These are phyloP conservation scores for Sicyos edulis DNA, from an alignment of 306 rosid genomes.

Conservation along the genomic window DNA sequence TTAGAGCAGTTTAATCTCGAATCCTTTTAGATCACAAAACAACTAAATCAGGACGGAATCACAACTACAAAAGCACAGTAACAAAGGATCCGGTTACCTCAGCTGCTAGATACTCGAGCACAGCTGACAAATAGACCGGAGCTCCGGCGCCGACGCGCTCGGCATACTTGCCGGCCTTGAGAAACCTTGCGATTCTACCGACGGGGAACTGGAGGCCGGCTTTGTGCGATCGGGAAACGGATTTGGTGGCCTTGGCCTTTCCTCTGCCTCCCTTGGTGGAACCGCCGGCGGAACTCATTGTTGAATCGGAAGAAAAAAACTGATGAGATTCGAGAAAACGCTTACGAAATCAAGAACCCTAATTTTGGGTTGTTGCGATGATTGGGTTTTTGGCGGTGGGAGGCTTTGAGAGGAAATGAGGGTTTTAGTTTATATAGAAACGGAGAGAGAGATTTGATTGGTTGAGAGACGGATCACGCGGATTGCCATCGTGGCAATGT, in stretches of 20 bases:
- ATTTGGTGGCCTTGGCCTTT: conserved; percentile 78
- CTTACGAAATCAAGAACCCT: background rate
- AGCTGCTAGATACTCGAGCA: conserved; percentile 67
- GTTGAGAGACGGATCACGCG: background rate
- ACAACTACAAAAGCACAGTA: too few relatives aligned
- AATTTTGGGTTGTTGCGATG: background rate
- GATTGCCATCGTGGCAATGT: background rate
- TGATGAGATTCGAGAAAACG: background rate
- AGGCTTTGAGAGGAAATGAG: background rate
- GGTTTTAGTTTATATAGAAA: background rate
- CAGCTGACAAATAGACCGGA: conserved; percentile 61
- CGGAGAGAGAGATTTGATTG: background rate
- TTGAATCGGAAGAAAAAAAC: background rate
- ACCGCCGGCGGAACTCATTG: conserved; percentile 62
- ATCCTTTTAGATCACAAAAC: background rate
- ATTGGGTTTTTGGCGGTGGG: background rate
- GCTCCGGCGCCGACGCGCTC: conserved; percentile 75
- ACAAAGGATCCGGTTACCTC: conserved; percentile 33
- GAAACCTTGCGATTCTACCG: conserved; percentile 56
- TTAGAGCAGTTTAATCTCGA: background rate
- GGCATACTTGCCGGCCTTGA: conserved; percentile 63
- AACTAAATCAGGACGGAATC: background rate
- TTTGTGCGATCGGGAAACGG: conserved; percentile 70
- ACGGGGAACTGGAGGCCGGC: conserved; percentile 80
- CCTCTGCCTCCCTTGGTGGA: conserved; percentile 92